Percentiles rank a stretch among this genome's conserved stretches.
phyloP scores from a whole-genome alignment of 1,284 basidiomycete species.

The Sporisorium graminicola region DNA sequence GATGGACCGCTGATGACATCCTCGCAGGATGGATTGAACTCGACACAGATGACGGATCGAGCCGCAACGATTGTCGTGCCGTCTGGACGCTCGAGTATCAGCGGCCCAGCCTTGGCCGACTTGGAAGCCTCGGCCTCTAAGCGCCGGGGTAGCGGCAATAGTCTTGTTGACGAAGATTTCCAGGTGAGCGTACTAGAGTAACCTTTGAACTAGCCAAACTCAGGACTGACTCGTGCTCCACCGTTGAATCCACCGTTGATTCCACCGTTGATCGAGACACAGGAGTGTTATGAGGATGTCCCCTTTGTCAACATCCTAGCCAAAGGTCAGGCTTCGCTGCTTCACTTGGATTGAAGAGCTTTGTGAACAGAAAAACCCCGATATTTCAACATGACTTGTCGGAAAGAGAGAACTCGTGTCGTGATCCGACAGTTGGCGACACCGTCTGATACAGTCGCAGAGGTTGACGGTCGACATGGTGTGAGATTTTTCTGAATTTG shows the following conservation, averaged over 20 bases:
- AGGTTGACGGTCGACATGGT: not conserved
- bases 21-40: not conserved
- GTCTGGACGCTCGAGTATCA: not conserved
- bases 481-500: not conserved
- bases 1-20: too few species aligned
- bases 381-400: too few species aligned
- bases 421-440: constrained; percentile 3
- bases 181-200: not conserved
- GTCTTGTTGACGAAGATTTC: not conserved
- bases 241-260: not conserved
- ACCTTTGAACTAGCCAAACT: not conserved
- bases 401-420: too few species aligned
- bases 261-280: not conserved
- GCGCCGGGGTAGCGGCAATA: not conserved
- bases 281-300: constrained; percentile 17
- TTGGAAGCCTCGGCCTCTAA: not conserved
- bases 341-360: constrained; percentile 8
- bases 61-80: constrained; percentile 15
- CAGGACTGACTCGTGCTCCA: not conserved
- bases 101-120: not conserved
- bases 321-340: constrained; percentile 26
- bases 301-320: constrained; percentile 38
- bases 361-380: not conserved
- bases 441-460: not conserved
- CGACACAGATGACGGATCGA: constrained; percentile 23